Conservation (phyloP, 768 basidiomycete genomes). For the Dendrothele bispora region DNA sequence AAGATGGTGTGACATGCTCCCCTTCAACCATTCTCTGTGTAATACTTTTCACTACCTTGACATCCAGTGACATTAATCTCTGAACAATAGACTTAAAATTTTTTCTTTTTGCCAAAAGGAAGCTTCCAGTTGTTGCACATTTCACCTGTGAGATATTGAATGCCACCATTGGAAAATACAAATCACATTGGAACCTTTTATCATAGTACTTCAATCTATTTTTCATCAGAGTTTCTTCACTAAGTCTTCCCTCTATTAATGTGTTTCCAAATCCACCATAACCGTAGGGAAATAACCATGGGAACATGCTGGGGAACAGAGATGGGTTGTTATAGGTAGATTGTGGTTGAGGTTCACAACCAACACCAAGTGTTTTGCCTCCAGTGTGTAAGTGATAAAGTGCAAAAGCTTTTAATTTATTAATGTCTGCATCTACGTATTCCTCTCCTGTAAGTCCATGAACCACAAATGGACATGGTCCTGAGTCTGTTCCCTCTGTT, state of each 20-base stretch:
- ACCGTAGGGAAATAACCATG: conserved; percentile 5
- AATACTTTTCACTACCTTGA: neutral
- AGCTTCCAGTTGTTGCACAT: neutral
- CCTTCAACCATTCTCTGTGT: neutral
- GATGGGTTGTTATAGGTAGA: neutral
- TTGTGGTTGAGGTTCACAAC: neutral
- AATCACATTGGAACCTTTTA: conserved; percentile 1
- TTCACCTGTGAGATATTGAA: neutral
- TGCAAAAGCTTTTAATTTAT: too few relatives aligned
- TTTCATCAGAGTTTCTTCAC: neutral
- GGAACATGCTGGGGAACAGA: conserved; percentile 1
- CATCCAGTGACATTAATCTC: neutral
- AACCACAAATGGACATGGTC: too few relatives aligned
- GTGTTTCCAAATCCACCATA: neutral
- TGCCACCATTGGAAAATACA: neutral
- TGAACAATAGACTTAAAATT: neutral
- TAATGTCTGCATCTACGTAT: too few relatives aligned
- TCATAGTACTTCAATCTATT: neutral
- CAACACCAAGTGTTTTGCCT: neutral
- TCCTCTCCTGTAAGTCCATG: too few relatives aligned
- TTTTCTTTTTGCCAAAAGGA: neutral
- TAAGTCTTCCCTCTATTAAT: too few relatives aligned
- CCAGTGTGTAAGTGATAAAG: too few relatives aligned
- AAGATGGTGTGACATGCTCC: neutral
- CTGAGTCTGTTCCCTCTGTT: too few relatives aligned